phyloP scores from a whole-genome alignment of 306 rosid species.

The Adenanthera pavonina region DNA sequence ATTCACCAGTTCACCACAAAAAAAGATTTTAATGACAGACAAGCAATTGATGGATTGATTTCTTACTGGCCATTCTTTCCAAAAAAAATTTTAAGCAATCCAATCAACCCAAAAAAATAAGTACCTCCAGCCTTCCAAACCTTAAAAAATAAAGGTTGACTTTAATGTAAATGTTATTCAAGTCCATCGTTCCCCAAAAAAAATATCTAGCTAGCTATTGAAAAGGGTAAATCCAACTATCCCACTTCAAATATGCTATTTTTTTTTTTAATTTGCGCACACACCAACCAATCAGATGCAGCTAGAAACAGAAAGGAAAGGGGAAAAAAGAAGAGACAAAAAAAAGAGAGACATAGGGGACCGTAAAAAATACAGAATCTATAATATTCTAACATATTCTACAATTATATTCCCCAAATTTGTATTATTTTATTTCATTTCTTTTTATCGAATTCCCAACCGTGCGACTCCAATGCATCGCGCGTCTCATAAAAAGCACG shows the following conservation, averaged over 20 bases:
- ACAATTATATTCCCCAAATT: conserved; percentile 23
- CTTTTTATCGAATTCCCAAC: conserved; percentile 34
- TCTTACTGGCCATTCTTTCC: conserved; percentile 3
- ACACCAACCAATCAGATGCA: conserved; percentile 35
- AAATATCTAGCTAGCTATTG: neutral
- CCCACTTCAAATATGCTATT: neutral
- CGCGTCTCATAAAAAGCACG: conserved; percentile 31
- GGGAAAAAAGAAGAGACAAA: neutral
- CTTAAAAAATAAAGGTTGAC: neutral
- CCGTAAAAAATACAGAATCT: neutral
- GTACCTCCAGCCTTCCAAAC: neutral
- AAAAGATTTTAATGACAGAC: neutral
- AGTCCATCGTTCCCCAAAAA: neutral
- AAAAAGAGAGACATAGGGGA: neutral
- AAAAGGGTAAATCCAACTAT: neutral
- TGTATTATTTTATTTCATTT: conserved; percentile 25
- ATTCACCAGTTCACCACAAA: neutral
- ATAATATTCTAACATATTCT: neutral
- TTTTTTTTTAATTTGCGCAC: conserved; percentile 3
- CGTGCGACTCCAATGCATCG: conserved; percentile 42
- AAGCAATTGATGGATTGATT: neutral
- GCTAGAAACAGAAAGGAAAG: neutral
- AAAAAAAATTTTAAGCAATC: neutral
- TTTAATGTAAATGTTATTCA: neutral
- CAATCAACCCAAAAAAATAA: neutral